Base-by-base conservation (phyloP, 2,329 filamentous ascomycete genomes). In the Teratosphaeriaceae sp. region DNA sequence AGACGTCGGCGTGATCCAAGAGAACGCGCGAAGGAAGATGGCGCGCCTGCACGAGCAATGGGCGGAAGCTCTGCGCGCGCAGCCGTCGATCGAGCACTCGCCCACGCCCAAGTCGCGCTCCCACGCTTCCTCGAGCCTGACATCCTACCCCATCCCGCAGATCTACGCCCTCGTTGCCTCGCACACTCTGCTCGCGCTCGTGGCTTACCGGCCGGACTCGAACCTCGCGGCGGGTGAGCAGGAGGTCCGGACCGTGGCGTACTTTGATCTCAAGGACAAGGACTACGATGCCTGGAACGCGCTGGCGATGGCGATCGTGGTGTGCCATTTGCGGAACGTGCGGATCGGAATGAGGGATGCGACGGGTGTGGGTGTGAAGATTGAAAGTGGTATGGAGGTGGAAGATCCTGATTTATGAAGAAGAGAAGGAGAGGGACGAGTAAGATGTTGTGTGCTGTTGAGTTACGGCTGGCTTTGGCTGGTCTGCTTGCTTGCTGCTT, bases 211-310 rank as follows among this genome's bases (percentile, higher is more conserved):
- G 40, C 62, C 67, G 1, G 59, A 68, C 15, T 63, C 68, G 2
- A 50, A 52, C 2, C n/a, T n/a, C n/a, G n/a, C n/a, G n/a, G n/a
- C n/a, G n/a, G n/a, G n/a, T n/a, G 49, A 57, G 53, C 38, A 36
- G n/a, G 50, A 49, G 42, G 44, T 54, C 37, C 19, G 52, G 48
- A 23, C 54, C 12, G 68, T 80, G 38, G 71, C 68, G 4, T 68
- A 71, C 40, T 75, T 79, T 49, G 72, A 80, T 53, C 70, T 78
- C 43, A 66, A 65, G 3, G 67, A 75, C 33, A 56, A 60, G 7
- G 69, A 69, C 1, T 73, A 75, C 46, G 78, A 80, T 54, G 75
- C 80, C 2, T 82, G 78, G 78, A 79, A 78, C 53, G 68, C 72
- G 3, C 62, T 80, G 3, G 75, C 76, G 0, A 50, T 80, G 38